Evolutionary conservation across 768 basidiomycete species (phyloP), one percentile per base, ranked within the genome.

Genomic region (Vararia minispora): DNA sequence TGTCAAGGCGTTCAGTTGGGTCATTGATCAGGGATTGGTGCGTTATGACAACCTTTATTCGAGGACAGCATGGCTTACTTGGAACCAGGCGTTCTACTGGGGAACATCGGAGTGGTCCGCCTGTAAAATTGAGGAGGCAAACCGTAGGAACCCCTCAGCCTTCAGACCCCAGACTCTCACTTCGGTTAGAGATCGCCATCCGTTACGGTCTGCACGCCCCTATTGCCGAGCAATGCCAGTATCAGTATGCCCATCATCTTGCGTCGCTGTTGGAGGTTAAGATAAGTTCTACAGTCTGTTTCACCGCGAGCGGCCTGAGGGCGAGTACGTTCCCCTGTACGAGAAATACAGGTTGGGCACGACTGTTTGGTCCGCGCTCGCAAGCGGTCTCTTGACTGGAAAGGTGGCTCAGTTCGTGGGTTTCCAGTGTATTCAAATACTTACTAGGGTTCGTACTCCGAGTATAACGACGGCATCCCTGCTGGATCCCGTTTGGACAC

Each of bases 91-190:
- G 3, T 62, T 61, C 51, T 63, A 64, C 47, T 69, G 69, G 70
- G 69, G 60, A 21, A 71, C 71, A 1, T 69, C 66, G 20, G 73
- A 76, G 43, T 77, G 75, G 75, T 63, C 64, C 27, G 66, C 74
- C 6, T 58, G 58, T 31, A 62, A 72, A 48, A 65, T 71, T 39
- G 60, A 67, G 36, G 65, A 67, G 36, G 66, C 68, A 28, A 55
- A 57, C 48, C 58, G 65, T 63, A 25, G 9, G 48, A 27, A 46
- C 42, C 13, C 17, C 21, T n/a, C n/a, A n/a, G n/a, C n/a, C n/a
- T n/a, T n/a, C n/a, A n/a, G n/a, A n/a, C n/a, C n/a, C n/a, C n/a
- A n/a, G n/a, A n/a, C n/a, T n/a, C n/a, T n/a, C n/a, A n/a, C n/a
- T n/a, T n/a, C n/a, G n/a, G n/a, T 41, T 51, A 63, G 68, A 65